These are phyloP conservation scores for Lichenothelia convexa DNA, from an alignment of 495 filamentous ascomycete species.

Conservation along the genomic window DNA sequence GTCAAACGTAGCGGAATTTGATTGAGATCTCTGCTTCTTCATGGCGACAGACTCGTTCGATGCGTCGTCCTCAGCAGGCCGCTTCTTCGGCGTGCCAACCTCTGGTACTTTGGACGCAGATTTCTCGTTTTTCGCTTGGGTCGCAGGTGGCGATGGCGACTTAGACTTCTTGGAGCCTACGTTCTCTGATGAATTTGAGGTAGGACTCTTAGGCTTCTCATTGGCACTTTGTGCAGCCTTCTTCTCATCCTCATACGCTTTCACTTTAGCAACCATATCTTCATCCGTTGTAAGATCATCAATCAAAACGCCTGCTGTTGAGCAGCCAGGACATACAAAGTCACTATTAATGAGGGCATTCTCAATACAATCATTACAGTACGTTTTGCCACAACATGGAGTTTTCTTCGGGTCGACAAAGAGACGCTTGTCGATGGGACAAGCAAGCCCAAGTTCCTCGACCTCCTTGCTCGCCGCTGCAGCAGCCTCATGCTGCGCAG, in stretches of 20 bases:
- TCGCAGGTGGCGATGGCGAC: not conserved
- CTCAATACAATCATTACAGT: constrained; percentile 97
- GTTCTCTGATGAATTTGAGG: not conserved
- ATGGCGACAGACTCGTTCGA: constrained; percentile 35
- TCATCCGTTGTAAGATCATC: constrained; percentile 76
- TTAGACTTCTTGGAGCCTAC: not conserved
- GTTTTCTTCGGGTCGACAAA: constrained; percentile 97
- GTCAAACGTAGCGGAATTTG: constrained; percentile 7
- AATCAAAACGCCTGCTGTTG: constrained; percentile 74
- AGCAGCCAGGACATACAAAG: constrained; percentile 83
- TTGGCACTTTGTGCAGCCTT: constrained; percentile 40
- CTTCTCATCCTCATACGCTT: constrained; percentile 58
- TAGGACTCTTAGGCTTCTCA: constrained; percentile 39
- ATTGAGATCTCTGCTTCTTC: constrained; percentile 15
- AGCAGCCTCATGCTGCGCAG: constrained; percentile 53
- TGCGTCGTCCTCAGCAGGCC: constrained; percentile 57
- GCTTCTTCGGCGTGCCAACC: constrained; percentile 42
- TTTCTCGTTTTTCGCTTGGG: not conserved
- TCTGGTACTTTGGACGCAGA: constrained; percentile 2
- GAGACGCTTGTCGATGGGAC: constrained; percentile 86
- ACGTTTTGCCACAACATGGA: constrained; percentile 91
- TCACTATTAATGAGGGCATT: constrained; percentile 95
- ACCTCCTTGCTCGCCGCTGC: constrained; percentile 61
- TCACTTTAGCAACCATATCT: constrained; percentile 56
- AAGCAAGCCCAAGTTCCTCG: constrained; percentile 73